These are phyloP conservation scores for Nitzschia sp. DNA, from an alignment of 108 stramenopile genomes.

Conservation along the genomic window DNA sequence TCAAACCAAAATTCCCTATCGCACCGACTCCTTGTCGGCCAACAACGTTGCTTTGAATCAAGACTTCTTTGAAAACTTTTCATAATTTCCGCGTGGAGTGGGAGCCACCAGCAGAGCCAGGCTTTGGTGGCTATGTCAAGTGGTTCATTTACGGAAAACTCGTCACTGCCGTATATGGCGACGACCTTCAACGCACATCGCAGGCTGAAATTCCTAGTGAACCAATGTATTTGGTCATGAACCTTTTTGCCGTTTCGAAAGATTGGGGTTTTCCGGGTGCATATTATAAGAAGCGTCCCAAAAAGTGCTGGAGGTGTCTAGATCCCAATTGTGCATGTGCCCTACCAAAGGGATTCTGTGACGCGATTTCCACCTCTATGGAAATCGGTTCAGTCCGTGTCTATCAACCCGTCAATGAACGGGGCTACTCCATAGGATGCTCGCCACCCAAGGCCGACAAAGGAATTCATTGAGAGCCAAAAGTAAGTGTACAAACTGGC, in stretches of 20 bases:
- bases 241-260: slow-evolving; percentile 74
- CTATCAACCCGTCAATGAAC: slow-evolving; percentile 75
- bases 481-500: slow-evolving; percentile 63
- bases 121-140: slow-evolving; percentile 59
- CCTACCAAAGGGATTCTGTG: slow-evolving; percentile 79
- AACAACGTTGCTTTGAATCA: slow-evolving; percentile 62
- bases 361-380: slow-evolving; percentile 78
- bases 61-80: slow-evolving; percentile 48
- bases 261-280: slow-evolving; percentile 83
- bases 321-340: slow-evolving; percentile 82
- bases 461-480: slow-evolving; percentile 75
- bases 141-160: slow-evolving; percentile 76
- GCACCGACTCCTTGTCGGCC: slow-evolving; percentile 79
- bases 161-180: slow-evolving; percentile 57
- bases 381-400: slow-evolving; percentile 85
- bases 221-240: slow-evolving; percentile 85
- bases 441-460: slow-evolving; percentile 76
- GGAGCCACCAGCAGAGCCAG: slow-evolving; percentile 68
- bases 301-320: slow-evolving; percentile 79
- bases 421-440: slow-evolving; percentile 70
- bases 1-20: slow-evolving; percentile 42
- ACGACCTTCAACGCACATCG: slow-evolving; percentile 49
- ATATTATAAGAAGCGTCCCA: slow-evolving; percentile 66
- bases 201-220: slow-evolving; percentile 77
- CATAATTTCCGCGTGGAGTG: slow-evolving; percentile 83